phyloP scores from a whole-genome alignment of 2,329 filamentous ascomycete genomes.

The Trichoderma lentiforme region DNA sequence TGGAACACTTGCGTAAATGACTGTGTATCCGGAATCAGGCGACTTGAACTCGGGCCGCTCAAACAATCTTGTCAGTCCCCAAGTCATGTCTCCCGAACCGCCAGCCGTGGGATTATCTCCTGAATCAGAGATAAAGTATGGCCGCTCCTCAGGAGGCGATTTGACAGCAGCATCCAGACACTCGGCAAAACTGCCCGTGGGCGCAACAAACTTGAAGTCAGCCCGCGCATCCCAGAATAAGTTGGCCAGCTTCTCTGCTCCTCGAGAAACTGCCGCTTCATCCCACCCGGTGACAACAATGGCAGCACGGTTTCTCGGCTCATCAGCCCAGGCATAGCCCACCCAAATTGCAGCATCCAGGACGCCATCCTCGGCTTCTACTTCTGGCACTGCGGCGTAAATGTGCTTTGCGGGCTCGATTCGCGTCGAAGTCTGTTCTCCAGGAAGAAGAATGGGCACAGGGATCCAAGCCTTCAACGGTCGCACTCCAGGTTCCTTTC shows the following conservation, averaged over 20 bases:
- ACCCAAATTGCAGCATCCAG: conserved; percentile 55
- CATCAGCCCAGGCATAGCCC: conserved; percentile 55
- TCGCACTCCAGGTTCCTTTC: conserved; percentile 26
- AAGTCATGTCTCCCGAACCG: conserved; percentile 52
- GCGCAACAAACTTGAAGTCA: conserved; percentile 51
- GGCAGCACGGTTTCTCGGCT: conserved; percentile 48
- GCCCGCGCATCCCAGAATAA: conserved; percentile 46
- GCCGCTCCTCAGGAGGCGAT: conserved; percentile 34
- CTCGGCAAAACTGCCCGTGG: conserved; percentile 44
- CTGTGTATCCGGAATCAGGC: conserved; percentile 32
- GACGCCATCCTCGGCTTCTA: conserved; percentile 40
- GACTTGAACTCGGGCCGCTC: conserved; percentile 43
- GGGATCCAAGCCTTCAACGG: conserved; percentile 53
- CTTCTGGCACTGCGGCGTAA: conserved; percentile 44
- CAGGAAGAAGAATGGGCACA: conserved; percentile 49
- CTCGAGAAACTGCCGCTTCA: conserved; percentile 32
- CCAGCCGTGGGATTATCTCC: conserved; percentile 55
- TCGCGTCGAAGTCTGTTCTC: conserved; percentile 54
- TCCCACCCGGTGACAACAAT: conserved; percentile 53
- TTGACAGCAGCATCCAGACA: conserved; percentile 45
- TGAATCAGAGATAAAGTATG: conserved; percentile 54
- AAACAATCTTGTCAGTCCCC: conserved; percentile 46
- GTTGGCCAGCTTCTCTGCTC: conserved; percentile 44
- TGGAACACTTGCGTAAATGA: conserved; percentile 54
- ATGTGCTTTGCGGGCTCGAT: conserved; percentile 50